A percentile compares a stretch with the other conserved stretches of the same genome.
These are phyloP conservation scores for Cubamyces sp. DNA, from an alignment of 768 basidiomycete genomes.

Conservation along the genomic window DNA sequence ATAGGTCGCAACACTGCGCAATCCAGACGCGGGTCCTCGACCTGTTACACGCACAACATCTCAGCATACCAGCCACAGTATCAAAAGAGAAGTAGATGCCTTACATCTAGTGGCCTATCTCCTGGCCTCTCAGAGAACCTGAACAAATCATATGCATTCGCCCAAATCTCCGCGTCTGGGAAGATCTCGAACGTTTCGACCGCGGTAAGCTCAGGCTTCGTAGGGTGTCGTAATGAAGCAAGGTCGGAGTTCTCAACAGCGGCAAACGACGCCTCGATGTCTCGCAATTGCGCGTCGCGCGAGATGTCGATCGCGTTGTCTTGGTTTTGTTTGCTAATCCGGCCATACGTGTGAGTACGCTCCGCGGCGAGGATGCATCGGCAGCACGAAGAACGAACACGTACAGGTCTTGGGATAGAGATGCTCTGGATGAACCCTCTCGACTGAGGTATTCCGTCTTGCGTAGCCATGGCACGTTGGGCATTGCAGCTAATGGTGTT, in stretches of 20 bases:
- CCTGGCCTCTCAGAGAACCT: constrained; percentile 85
- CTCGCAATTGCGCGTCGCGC: constrained; percentile 70
- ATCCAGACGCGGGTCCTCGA: constrained; percentile 79
- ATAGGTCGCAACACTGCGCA: constrained; percentile 87
- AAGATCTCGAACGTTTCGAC: constrained; percentile 82
- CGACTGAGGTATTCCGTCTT: constrained; percentile 89
- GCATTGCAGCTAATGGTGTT: constrained; percentile 46
- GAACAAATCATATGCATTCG: constrained; percentile 88
- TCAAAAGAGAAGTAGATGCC: constrained; percentile 22
- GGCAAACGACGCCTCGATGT: constrained; percentile 78
- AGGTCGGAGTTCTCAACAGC: constrained; percentile 69
- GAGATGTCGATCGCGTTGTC: constrained; percentile 67
- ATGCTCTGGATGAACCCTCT: constrained; percentile 52
- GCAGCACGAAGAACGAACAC: constrained; percentile 30
- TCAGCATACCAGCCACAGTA: background rate
- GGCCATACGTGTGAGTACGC: constrained; percentile 1
- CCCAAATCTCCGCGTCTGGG: constrained; percentile 86
- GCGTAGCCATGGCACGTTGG: constrained; percentile 86
- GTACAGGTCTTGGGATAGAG: constrained; percentile 57
- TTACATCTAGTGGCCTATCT: constrained; percentile 70
- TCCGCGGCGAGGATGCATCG: background rate
- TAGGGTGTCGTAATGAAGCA: constrained; percentile 69
- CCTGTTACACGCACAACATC: constrained; percentile 40
- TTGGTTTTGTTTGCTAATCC: constrained; percentile 50
- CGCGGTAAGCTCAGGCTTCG: constrained; percentile 73